phyloP scores from a whole-genome alignment of 495 filamentous ascomycete genomes.

The Penicillium bovifimosum region DNA sequence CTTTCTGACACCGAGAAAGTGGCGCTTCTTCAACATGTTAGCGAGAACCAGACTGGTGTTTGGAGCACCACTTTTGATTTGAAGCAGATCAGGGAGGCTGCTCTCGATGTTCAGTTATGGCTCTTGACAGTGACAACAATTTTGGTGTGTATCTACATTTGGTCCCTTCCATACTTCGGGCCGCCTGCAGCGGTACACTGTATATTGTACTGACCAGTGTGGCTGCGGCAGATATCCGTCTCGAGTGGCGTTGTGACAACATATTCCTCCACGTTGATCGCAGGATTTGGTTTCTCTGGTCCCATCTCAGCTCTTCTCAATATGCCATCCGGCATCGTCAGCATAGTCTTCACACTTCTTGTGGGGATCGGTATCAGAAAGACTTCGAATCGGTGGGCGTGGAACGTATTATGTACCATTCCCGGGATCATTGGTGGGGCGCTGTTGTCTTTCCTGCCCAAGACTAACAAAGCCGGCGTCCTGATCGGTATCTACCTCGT shows the following conservation, averaged over 20 bases:
- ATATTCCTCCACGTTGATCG: slow-evolving; percentile 56
- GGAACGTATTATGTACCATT: slow-evolving; percentile 39
- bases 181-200: background rate
- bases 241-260: slow-evolving; percentile 57
- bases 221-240: slow-evolving; percentile 37
- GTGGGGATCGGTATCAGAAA: slow-evolving; percentile 43
- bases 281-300: slow-evolving; percentile 49
- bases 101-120: slow-evolving; percentile 34
- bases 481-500: slow-evolving; percentile 62
- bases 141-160: slow-evolving; percentile 14
- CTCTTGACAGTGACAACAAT: slow-evolving; percentile 33
- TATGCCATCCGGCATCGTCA: slow-evolving; percentile 57
- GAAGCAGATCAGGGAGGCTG: slow-evolving; percentile 28
- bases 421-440: slow-evolving; percentile 51
- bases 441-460: slow-evolving; percentile 54
- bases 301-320: slow-evolving; percentile 55
- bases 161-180: background rate
- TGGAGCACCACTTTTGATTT: slow-evolving; percentile 39
- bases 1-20: slow-evolving; percentile 50
- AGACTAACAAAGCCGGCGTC: slow-evolving; percentile 41
- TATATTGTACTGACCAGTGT: background rate
- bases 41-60: slow-evolving; percentile 55
- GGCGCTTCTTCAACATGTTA: slow-evolving; percentile 33
- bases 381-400: slow-evolving; percentile 47
- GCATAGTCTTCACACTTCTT: slow-evolving; percentile 50